These are phyloP conservation scores for Xylaria arbuscula DNA, from an alignment of 2,329 filamentous ascomycete species.

Conservation along the genomic window DNA sequence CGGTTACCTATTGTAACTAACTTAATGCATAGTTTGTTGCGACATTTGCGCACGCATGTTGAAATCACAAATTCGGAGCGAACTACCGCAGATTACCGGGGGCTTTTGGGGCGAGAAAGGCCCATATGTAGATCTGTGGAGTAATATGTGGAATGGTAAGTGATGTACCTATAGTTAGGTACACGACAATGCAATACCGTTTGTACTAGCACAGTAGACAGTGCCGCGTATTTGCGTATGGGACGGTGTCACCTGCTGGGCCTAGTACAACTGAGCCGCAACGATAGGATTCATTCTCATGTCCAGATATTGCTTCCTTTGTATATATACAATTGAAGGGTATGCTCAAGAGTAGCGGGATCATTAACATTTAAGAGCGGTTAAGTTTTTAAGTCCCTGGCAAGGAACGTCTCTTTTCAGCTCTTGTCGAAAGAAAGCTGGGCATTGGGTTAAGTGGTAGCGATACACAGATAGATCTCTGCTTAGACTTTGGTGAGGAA, in stretches of 20 bases:
- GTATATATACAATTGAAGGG: background rate
- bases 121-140: slow-evolving; percentile 35
- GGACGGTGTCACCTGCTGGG: background rate
- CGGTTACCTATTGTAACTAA: background rate
- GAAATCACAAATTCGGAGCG: slow-evolving; percentile 16
- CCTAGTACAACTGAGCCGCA: slow-evolving; percentile 5
- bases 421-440: background rate
- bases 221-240: background rate
- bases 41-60: background rate
- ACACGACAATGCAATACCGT: background rate
- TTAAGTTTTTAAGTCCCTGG: background rate
- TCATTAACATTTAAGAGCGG: background rate
- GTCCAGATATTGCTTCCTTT: background rate
- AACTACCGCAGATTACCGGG: slow-evolving; percentile 24
- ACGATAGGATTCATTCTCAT: background rate
- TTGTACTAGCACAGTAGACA: background rate
- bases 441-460: background rate
- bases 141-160: slow-evolving; percentile 4
- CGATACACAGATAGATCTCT: background rate
- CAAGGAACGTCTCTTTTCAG: background rate
- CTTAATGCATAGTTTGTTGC: slow-evolving; percentile 10
- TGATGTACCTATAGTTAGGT: background rate
- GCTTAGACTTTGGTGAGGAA: background rate
- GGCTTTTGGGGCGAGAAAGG: slow-evolving; percentile 31
- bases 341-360: background rate